Conservation (phyloP, 495 filamentous ascomycete genomes). For the Elasticomyces elasticus region DNA sequence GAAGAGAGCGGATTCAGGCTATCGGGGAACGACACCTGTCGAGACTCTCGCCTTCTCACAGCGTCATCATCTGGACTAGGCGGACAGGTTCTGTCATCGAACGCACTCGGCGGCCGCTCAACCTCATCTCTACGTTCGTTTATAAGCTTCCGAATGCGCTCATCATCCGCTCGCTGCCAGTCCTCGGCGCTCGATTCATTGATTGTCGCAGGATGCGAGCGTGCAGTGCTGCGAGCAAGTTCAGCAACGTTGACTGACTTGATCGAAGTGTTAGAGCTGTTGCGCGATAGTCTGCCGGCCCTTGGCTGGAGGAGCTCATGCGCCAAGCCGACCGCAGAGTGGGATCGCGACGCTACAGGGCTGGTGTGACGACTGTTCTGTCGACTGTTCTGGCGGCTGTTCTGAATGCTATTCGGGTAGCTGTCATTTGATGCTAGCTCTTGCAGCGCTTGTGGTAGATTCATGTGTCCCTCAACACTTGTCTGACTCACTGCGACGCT, state of each 20-base stretch:
- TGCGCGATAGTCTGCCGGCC: constrained; percentile 11
- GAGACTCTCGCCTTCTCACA: not conserved
- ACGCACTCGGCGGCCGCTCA: constrained; percentile 11
- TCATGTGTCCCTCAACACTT: constrained; percentile 29
- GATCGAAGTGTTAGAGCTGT: constrained; percentile 13
- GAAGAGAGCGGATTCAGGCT: constrained; percentile 16
- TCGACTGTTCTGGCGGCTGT: constrained; percentile 5
- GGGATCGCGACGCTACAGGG: constrained; percentile 17
- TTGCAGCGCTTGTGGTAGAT: constrained; percentile 28
- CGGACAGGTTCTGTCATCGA: constrained; percentile 27
- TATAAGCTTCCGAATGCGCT: constrained; percentile 23
- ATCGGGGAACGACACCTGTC: not conserved
- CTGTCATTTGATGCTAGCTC: constrained; percentile 16
- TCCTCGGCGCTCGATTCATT: constrained; percentile 25
- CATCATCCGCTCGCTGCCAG: constrained; percentile 30
- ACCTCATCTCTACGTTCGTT: constrained; percentile 6
- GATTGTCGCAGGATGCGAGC: not conserved
- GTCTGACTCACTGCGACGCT: constrained; percentile 33
- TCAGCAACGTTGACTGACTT: constrained; percentile 4
- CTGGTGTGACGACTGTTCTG: constrained; percentile 12
- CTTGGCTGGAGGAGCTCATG: constrained; percentile 5
- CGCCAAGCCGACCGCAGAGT: constrained; percentile 11
- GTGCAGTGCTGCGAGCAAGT: not conserved
- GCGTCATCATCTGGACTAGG: constrained; percentile 33
- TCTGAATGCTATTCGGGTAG: constrained; percentile 9